Percentiles rank a stretch among this genome's conserved stretches.
Evolutionary conservation across 2,329 filamentous ascomycete genomes (phyloP).

Genomic region (Fusarium nurragi): DNA sequence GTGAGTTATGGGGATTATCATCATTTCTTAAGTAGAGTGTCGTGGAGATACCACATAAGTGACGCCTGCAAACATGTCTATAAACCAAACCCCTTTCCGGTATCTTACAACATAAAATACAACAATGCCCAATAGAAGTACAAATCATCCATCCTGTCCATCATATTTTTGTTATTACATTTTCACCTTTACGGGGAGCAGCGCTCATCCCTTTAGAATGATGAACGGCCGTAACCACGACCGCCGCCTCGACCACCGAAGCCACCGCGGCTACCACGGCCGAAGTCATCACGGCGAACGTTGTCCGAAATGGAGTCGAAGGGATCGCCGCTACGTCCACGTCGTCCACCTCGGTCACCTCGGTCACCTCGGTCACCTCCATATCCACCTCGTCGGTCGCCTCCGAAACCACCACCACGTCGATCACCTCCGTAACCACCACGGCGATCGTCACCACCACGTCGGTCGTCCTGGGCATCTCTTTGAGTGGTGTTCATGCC

Average conservation of each 20-base stretch:
- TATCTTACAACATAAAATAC: conserved; percentile 40
- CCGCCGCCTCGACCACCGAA: conserved; percentile 11
- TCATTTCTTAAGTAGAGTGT: conserved; percentile 44
- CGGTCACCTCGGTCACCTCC: background rate
- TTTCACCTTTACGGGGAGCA: conserved; percentile 15
- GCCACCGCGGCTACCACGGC: conserved; percentile 16
- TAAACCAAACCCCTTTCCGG: conserved; percentile 38
- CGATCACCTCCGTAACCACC: conserved; percentile 3
- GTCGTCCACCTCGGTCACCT: conserved; percentile 17
- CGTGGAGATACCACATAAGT: conserved; percentile 34
- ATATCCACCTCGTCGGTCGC: background rate
- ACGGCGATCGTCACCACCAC: background rate
- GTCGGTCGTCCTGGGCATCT: conserved; percentile 11
- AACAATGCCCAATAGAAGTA: conserved; percentile 42
- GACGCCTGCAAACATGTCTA: conserved; percentile 41
- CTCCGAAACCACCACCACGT: background rate
- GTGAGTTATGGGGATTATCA: conserved; percentile 16
- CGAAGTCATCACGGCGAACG: conserved; percentile 41
- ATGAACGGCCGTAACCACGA: conserved; percentile 19
- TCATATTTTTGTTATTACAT: conserved; percentile 36
- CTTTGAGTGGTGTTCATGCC: conserved; percentile 49
- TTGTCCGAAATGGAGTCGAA: conserved; percentile 44
- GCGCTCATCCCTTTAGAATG: conserved; percentile 4
- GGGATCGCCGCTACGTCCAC: conserved; percentile 21
- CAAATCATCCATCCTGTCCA: conserved; percentile 39